Evolutionary conservation across 805 yeast genomes (phyloP).

Genomic region (Zygoascus flipseniorum): DNA sequence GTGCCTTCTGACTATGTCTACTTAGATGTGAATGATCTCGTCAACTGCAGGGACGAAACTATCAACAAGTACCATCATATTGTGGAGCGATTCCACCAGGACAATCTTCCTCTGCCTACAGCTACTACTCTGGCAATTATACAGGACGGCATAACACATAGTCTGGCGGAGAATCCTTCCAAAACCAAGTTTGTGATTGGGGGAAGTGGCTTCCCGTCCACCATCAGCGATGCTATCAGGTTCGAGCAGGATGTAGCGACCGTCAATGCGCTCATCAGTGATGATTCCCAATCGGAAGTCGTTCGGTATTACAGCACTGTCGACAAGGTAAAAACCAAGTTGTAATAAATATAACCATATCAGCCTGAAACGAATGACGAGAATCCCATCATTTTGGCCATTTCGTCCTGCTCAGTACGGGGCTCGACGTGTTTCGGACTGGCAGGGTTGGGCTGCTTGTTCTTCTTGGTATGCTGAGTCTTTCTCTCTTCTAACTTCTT

Average conservation of each 20-base stretch:
- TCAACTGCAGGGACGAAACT: constrained; percentile 71
- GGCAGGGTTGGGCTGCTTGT: constrained; percentile 3
- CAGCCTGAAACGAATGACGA: constrained; percentile 9
- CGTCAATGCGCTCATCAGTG: constrained; percentile 63
- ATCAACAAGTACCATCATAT: constrained; percentile 65
- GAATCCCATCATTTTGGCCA: constrained; percentile 49
- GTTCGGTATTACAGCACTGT: constrained; percentile 6
- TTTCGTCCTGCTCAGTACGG: constrained; percentile 20
- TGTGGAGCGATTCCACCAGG: constrained; percentile 71
- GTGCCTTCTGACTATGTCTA: constrained; percentile 64
- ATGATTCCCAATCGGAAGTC: constrained; percentile 4
- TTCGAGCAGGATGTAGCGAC: constrained; percentile 56
- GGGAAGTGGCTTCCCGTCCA: constrained; percentile 77
- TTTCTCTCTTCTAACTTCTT: constrained; percentile 29
- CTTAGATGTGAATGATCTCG: constrained; percentile 78
- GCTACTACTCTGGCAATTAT: constrained; percentile 69
- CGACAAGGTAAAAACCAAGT: constrained; percentile 3
- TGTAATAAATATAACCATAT: neutral
- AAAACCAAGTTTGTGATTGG: constrained; percentile 58
- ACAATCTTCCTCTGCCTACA: constrained; percentile 83
- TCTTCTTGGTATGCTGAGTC: constrained; percentile 14
- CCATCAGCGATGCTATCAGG: constrained; percentile 86
- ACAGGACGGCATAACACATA: constrained; percentile 58
- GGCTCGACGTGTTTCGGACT: constrained; percentile 13
- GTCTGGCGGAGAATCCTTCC: constrained; percentile 31